phyloP scores from a whole-genome alignment of 352 stramenopile species.

The Thalassiosira hispida region DNA sequence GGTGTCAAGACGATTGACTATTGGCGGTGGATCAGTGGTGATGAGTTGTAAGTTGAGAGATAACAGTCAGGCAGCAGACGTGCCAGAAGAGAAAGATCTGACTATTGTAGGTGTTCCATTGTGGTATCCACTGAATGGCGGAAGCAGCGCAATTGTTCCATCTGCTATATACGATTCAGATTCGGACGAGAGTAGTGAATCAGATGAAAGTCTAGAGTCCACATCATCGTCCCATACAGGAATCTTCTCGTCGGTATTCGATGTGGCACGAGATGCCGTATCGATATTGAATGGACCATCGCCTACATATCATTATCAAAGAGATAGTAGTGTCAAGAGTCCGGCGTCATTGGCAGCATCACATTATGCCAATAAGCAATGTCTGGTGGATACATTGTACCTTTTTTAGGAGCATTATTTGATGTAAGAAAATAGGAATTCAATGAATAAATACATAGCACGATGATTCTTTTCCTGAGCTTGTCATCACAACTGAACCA shows the following conservation, averaged over 20 bases:
- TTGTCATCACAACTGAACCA: no score
- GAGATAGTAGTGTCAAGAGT: not conserved
- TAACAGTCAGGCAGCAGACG: no score
- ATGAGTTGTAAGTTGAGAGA: no score
- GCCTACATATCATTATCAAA: not conserved
- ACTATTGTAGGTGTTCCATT: no score
- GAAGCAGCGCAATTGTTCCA: not conserved
- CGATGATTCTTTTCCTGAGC: no score
- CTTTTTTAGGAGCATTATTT: not conserved
- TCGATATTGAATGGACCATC: slow-evolving; percentile 4
- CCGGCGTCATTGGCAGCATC: not conserved
- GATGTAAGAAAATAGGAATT: no score
- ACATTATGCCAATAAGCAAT: not conserved
- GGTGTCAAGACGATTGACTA: not conserved
- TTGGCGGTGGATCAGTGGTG: no score
- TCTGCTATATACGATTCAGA: not conserved
- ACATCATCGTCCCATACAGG: not conserved
- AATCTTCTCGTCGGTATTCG: slow-evolving; percentile 12
- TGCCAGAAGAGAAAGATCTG: no score
- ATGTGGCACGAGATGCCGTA: slow-evolving; percentile 2
- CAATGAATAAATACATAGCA: no score
- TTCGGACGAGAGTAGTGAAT: not conserved
- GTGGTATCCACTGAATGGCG: not conserved
- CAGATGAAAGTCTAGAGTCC: not conserved
- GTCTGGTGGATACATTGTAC: not conserved